phyloP scores from a whole-genome alignment of 2,329 filamentous ascomycete species.

The Cercospora nicotianae region DNA sequence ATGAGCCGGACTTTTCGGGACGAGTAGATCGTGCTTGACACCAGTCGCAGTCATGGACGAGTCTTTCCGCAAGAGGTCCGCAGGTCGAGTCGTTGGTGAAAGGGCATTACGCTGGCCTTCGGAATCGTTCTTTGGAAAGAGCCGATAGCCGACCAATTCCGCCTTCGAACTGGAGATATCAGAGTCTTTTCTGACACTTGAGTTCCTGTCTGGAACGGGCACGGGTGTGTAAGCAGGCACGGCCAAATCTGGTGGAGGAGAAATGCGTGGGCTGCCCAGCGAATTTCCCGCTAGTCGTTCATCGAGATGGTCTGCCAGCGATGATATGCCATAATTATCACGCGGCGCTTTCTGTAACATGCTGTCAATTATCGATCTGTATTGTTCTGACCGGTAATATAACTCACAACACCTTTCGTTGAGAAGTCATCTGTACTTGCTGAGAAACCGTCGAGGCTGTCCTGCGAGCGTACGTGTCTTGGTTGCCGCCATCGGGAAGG shows the following conservation, averaged over 20 bases:
- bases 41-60: background rate
- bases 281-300: background rate
- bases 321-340: background rate
- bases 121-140: slow-evolving; percentile 1
- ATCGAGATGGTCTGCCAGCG: background rate
- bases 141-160: background rate
- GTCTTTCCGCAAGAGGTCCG: slow-evolving; percentile 9
- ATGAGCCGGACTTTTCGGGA: background rate
- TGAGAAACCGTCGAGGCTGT: background rate
- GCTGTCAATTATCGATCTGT: background rate
- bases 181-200: slow-evolving; percentile 14
- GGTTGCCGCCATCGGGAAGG: slow-evolving; percentile 13
- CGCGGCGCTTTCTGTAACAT: background rate
- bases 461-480: slow-evolving; percentile 10
- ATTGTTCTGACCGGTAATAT: background rate
- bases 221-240: slow-evolving; percentile 23
- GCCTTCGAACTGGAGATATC: background rate
- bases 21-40: slow-evolving; percentile 18
- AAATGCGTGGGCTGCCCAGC: background rate
- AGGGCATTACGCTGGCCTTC: background rate
- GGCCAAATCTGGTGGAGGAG: background rate
- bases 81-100: background rate
- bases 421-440: background rate
- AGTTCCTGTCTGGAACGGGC: slow-evolving; percentile 20
- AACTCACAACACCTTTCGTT: slow-evolving; percentile 1